Evolutionary conservation across 495 filamentous ascomycete species (phyloP).

Genomic region (Penicillium bovifimosum): DNA sequence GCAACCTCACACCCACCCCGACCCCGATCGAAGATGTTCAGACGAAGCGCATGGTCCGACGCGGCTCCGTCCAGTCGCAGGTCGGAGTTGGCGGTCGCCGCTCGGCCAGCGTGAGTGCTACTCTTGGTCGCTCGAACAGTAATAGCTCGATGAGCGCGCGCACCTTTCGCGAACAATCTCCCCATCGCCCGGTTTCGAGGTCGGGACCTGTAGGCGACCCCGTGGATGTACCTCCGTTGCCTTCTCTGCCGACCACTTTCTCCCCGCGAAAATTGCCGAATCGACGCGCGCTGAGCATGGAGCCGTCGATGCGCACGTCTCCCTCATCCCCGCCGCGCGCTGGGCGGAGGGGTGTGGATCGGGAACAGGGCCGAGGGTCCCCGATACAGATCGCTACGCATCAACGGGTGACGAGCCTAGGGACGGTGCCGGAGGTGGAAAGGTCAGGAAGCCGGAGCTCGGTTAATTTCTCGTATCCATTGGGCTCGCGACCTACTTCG

Average conservation of each 20-base stretch:
- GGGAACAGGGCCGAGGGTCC: conserved; percentile 22
- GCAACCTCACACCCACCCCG: conserved; percentile 68
- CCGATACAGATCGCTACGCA: conserved; percentile 16
- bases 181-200: conserved; percentile 47
- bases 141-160: conserved; percentile 78
- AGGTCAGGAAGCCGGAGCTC: conserved; percentile 60
- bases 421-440: conserved; percentile 43
- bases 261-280: conserved; percentile 22
- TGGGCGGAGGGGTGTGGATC: conserved; percentile 44
- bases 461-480: conserved; percentile 84
- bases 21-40: conserved; percentile 73
- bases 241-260: conserved; percentile 56
- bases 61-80: conserved; percentile 62
- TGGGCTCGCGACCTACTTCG: conserved; percentile 46
- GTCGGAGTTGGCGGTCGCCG: conserved; percentile 41
- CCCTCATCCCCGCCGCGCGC: conserved; percentile 41
- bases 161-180: conserved; percentile 69
- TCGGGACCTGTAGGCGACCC: conserved; percentile 23
- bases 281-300: conserved; percentile 50
- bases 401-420: conserved; percentile 24
- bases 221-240: conserved; percentile 64
- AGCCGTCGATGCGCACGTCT: conserved; percentile 44
- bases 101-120: conserved; percentile 33
- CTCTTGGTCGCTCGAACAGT: conserved; percentile 60
- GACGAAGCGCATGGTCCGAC: conserved; percentile 77